These are phyloP conservation scores for Scheffersomyces titani DNA, from an alignment of 1,139 yeast genomes.

Conservation along the genomic window DNA sequence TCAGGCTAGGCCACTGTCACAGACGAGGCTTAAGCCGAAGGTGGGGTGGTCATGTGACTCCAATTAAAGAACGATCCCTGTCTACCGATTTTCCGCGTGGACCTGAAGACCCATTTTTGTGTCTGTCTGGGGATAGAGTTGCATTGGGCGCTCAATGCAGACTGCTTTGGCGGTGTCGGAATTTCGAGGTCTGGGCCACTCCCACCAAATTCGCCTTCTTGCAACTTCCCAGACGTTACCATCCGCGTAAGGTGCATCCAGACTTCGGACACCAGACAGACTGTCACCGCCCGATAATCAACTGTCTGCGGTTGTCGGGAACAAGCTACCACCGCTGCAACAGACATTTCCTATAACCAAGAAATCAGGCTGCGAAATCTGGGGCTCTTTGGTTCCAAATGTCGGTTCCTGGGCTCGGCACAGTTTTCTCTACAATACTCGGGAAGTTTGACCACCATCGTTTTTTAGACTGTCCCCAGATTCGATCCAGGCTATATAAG, in stretches of 20 bases:
- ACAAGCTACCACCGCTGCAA: not conserved
- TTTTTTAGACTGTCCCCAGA: not conserved
- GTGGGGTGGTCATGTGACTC: not conserved
- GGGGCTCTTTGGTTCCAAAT: not conserved
- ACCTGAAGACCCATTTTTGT: not conserved
- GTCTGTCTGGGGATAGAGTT: not conserved
- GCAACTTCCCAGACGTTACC: not conserved
- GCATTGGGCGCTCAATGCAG: not conserved
- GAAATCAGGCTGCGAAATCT: not conserved
- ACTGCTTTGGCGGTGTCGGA: not conserved
- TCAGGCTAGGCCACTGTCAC: not conserved
- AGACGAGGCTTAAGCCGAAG: not conserved
- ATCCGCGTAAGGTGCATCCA: not conserved
- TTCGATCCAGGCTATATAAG: not conserved
- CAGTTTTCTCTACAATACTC: not conserved
- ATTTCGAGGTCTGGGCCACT: not conserved
- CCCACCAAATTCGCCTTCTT: not conserved
- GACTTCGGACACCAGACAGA: not conserved
- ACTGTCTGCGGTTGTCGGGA: not conserved
- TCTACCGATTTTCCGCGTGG: not conserved
- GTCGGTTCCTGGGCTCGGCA: not conserved
- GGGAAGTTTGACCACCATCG: not conserved
- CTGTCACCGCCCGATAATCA: not conserved
- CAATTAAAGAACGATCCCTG: not conserved
- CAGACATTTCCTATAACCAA: not conserved